Evolutionary conservation across 2,329 filamentous ascomycete genomes (phyloP), one percentile per base, ranked within the genome.

Genomic region (Monilinia vaccinii-corymbosi): DNA sequence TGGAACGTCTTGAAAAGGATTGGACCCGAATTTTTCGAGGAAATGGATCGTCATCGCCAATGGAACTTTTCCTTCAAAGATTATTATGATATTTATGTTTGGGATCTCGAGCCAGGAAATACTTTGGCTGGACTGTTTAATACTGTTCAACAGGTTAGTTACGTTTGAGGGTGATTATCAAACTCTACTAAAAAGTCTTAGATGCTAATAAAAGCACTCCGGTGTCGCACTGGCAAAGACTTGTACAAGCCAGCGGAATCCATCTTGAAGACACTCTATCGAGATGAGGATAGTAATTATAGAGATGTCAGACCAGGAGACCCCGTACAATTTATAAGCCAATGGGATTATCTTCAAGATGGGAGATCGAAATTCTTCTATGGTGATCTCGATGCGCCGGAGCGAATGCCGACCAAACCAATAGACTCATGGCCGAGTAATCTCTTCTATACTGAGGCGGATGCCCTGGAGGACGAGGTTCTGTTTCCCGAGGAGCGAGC

Each of bases 51-150:
- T 16, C 59, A 64, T 10, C 65, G 73, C 31, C 65, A 72, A 23
- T 77, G 73, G 71, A 70, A 70, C 38, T 72, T 77, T 57, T 69
- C 71, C 4, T 77, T 77, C 62, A 70, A 74, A 13, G 73, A 77
- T 45, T 75, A 75, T 59, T 77, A 75, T 52, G 74, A 76, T 65
- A 67, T 77, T 40, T 75, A 74, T 50, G 66, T 78, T 10, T 76
- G 74, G 75, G 74, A 75, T 60, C 60, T 71, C 2, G 64, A 64
- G 10, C 67, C 75, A 13, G 75, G 75, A 13, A 55, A 70, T 8
- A 62, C 65, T 2, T 74, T 70, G 51, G 50, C 64, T 21, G 47
- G 60, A 11, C 50, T 76, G 11, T 73, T 71, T 56, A 68, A 69
- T 36, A 68, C 62, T 50, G 61, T 75, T 40, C 68, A 71, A 42